A percentile compares a stretch with the other conserved stretches of the same genome.
These are phyloP conservation scores for Nitzschia inconspicua DNA, from an alignment of 108 stramenopile species.

Conservation along the genomic window DNA sequence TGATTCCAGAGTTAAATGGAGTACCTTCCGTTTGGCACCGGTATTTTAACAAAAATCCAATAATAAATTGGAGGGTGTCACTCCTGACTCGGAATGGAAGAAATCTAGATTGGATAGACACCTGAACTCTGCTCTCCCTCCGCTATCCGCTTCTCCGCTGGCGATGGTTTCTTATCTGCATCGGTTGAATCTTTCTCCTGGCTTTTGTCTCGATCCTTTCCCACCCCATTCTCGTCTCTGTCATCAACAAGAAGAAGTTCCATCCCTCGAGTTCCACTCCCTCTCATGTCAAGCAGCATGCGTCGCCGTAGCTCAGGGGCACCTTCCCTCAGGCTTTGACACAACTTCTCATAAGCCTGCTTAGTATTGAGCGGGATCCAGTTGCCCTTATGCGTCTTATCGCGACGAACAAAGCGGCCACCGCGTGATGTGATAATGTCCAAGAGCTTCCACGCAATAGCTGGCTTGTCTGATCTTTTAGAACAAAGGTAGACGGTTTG, in stretches of 20 bases:
- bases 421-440: constrained; percentile 29
- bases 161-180: background rate
- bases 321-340: constrained; percentile 61
- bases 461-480: constrained; percentile 42
- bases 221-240: too few relatives aligned
- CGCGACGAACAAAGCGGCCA: constrained; percentile 61
- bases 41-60: too few relatives aligned
- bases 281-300: background rate
- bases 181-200: too few relatives aligned
- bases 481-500: constrained; percentile 37
- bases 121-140: background rate
- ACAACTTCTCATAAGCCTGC: constrained; percentile 49
- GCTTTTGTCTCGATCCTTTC: too few relatives aligned
- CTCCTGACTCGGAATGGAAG: too few relatives aligned
- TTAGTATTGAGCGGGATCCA: constrained; percentile 50
- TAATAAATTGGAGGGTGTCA: too few relatives aligned
- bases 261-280: background rate
- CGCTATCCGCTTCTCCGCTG: background rate
- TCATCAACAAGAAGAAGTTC: background rate
- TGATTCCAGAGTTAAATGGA: too few relatives aligned
- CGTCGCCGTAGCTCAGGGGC: constrained; percentile 38
- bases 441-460: constrained; percentile 48
- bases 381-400: constrained; percentile 26
- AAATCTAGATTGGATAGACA: too few relatives aligned
- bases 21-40: too few relatives aligned